Evolutionary conservation across 306 rosid species (phyloP), one percentile per base, ranked within the genome.

Genomic region (Cyclanthera cordifolia): DNA sequence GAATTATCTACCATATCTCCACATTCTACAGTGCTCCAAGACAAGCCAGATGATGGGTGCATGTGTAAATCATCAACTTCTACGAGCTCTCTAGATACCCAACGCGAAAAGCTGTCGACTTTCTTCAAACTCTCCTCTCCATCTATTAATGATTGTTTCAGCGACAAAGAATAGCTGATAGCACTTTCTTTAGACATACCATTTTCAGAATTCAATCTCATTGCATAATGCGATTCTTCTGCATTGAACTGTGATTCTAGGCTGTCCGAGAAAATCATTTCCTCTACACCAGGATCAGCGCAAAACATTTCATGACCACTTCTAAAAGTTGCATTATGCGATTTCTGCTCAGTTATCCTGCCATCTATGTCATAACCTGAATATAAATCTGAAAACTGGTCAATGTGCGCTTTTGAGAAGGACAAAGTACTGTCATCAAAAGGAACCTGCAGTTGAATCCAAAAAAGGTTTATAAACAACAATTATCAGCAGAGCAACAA

Each of bases 61-160:
- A 88, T 84, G 52, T 78, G 85, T 67, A 88, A 75, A 80, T 84
- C 80, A 81, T 83, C 95, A 56, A 88, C 95, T 72, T 90, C 97
- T 58, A 80, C 90, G 8, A 90, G 90, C 74, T 83, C 90, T 79
- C 69, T 88, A 65, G 78, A 70, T 70, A 85, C 74, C 97, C 97
- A 90, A 27, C 97, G 83, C 50, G 92, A 86, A 80, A 90, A 90
- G 79, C 97, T 90, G 73, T 90, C 97, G 78, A 90, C 86, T 82
- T 90, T 90, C 87, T 88, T 90, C 76, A 90, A 74, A 82, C 85
- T 82, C 73, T 84, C 92, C n/a, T 80, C 88, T 39, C 79, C 71
- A 75, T 78, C 86, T 63, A 84, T 71, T 81, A 90, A 82, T 72
- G 86, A 57, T 58, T 80, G 87, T 73, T 81, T 87, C 69, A 76